Evolutionary conservation across 441 rosid genomes (phyloP).

Genomic region (Euphorbia schlechtendalii): DNA sequence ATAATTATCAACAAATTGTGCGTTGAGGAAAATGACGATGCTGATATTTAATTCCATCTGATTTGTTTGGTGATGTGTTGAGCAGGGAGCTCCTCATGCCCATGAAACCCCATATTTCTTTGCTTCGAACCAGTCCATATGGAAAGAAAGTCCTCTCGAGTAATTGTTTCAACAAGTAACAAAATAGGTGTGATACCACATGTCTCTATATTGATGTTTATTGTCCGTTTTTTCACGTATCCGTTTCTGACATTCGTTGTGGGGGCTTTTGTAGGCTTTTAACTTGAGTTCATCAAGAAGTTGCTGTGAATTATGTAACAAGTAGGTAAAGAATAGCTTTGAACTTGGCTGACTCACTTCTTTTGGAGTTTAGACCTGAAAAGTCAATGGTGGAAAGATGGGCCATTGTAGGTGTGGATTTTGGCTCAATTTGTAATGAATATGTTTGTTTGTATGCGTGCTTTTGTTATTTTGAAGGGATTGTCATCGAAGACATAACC

Average conservation of each 20-base stretch:
- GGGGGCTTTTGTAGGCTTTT: conserved; percentile 21
- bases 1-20: too few relatives aligned
- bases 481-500: too few relatives aligned
- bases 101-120: conserved; percentile 46
- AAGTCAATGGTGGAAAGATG: conserved; percentile 3
- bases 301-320: conserved; percentile 29
- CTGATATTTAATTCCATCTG: not conserved
- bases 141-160: conserved; percentile 83
- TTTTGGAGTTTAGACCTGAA: too few relatives aligned
- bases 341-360: conserved; percentile 4
- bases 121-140: conserved; percentile 64
- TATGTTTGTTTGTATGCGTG: conserved; percentile 21
- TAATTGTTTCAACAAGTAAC: conserved; percentile 52
- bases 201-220: conserved; percentile 1
- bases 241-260: not conserved
- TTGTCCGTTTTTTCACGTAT: conserved; percentile 9
- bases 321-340: conserved; percentile 26
- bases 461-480: too few relatives aligned
- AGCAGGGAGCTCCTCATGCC: conserved; percentile 60
- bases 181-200: conserved; percentile 14
- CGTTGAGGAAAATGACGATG: not conserved
- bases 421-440: conserved; percentile 18
- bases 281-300: conserved; percentile 15
- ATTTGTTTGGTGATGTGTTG: too few relatives aligned
- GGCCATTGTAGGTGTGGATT: conserved; percentile 9